Base-by-base conservation (phyloP, 1,284 basidiomycete species). In the Pseudozyma sp. region DNA sequence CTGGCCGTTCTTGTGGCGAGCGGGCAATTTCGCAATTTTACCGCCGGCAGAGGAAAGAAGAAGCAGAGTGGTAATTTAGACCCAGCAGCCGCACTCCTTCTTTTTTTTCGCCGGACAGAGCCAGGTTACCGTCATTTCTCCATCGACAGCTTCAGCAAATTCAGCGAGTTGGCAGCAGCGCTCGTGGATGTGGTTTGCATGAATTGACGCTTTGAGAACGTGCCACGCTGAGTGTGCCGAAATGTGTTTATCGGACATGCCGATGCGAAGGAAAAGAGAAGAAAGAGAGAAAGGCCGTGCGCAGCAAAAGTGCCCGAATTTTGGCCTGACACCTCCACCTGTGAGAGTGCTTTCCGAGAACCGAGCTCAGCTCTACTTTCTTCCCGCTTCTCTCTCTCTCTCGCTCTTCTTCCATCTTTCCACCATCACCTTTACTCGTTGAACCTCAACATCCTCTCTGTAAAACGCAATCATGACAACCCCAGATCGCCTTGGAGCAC, bases 401-500 rank as follows among this genome's bases (percentile, higher is more conserved):
- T 31, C 21, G 31, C n/a, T 31, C 16, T 43, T 12, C 40, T n/a
- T 54, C 19, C 54, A 43, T 38, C 45, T 31, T 40, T 38, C 40
- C 35, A 21, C 14, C 36, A 53, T 13, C 36, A 52, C 57, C 48
- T 42, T 16, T 34, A 47, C 43, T 21, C 25, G 34, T 14, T 38
- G 25, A 25, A 18, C 19, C 12, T 39, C 18, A 13, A 31, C 44
- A 31, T 6, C 25, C 25, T 31, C 25, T 31, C 16, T 2, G 4
- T 5, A 40, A 25, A 54, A 6, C 16, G 31, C 51, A 39, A 47
- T 5, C 16, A 75, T 75, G 72, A 75, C 72, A 5, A 75, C 72
- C 0, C 72, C 72, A 0, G 67, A 70, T 34, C 43, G 60, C 3
- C 5, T 43, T 1, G 68, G 68, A 0, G 53, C 53, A 31, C 72